Evolutionary conservation across 805 yeast genomes (phyloP).

Genomic region (Saccharomyces kudriavzevii): DNA sequence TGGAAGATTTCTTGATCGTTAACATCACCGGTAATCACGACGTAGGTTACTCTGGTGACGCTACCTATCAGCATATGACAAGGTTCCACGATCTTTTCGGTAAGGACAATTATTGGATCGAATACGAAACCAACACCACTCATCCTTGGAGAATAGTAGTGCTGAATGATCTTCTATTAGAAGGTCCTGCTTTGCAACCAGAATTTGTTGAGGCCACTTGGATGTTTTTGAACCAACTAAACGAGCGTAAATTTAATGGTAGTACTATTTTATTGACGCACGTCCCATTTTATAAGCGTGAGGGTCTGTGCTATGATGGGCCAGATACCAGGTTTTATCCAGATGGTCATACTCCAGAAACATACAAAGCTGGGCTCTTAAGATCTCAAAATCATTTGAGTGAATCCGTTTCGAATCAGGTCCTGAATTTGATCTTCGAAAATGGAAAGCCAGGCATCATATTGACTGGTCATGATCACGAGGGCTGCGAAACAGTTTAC

Average conservation of each 20-base stretch:
- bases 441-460: constrained; percentile 66
- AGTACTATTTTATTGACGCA: constrained; percentile 80
- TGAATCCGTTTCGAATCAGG: constrained; percentile 53
- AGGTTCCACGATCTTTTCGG: constrained; percentile 73
- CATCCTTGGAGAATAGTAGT: constrained; percentile 88
- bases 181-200: constrained; percentile 81
- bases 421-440: constrained; percentile 65
- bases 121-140: constrained; percentile 52
- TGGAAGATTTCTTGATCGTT: constrained; percentile 57
- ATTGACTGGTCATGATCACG: constrained; percentile 93
- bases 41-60: constrained; percentile 91
- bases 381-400: constrained; percentile 83
- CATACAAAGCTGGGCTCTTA: constrained; percentile 60
- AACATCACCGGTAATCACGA: constrained; percentile 95
- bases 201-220: constrained; percentile 60
- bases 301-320: constrained; percentile 81
- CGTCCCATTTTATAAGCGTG: constrained; percentile 76
- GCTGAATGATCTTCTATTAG: constrained; percentile 71
- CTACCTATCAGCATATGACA: constrained; percentile 83
- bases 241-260: constrained; percentile 54
- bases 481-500: constrained; percentile 76
- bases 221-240: constrained; percentile 60
- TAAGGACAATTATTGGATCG: constrained; percentile 73
- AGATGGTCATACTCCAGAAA: constrained; percentile 46
- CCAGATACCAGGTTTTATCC: constrained; percentile 61